Percentiles rank a stretch among this genome's conserved stretches.
Conservation (phyloP, 192 early-diverging fungal genomes). For the Spinellus fusiger region DNA sequence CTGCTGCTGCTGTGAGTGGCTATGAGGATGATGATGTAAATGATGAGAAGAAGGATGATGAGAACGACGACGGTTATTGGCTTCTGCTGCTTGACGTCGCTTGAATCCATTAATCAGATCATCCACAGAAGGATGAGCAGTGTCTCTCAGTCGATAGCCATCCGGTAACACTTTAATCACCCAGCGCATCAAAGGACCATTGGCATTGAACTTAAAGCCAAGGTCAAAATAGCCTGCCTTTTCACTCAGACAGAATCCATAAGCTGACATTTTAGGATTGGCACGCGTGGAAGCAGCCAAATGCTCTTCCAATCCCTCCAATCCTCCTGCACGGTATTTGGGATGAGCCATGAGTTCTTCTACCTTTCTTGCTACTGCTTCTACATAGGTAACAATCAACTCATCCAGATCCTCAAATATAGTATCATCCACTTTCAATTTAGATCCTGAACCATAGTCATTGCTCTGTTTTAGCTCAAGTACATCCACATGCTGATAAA, state of each 20-base stretch:
- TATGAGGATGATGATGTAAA: not conserved
- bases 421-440: constrained; percentile 59
- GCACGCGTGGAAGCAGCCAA: constrained; percentile 40
- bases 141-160: constrained; percentile 66
- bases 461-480: constrained; percentile 64
- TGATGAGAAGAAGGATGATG: not conserved
- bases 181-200: constrained; percentile 58
- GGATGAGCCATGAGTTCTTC: constrained; percentile 61
- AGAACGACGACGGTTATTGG: not conserved
- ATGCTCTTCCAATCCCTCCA: constrained; percentile 48
- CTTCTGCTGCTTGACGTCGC: not conserved
- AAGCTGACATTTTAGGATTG: constrained; percentile 67
- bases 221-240: constrained; percentile 70
- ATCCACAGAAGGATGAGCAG: constrained; percentile 61
- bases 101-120: constrained; percentile 76
- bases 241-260: constrained; percentile 71
- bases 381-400: constrained; percentile 83
- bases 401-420: constrained; percentile 89
- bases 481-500: constrained; percentile 87
- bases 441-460: constrained; percentile 63
- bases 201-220: constrained; percentile 71
- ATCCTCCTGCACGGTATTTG: constrained; percentile 69
- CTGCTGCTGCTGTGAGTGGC: not conserved
- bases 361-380: constrained; percentile 69
- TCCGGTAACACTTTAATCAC: constrained; percentile 67